Evolutionary conservation across 1,284 basidiomycete genomes (phyloP).

Genomic region (Cryptococcus sp.): DNA sequence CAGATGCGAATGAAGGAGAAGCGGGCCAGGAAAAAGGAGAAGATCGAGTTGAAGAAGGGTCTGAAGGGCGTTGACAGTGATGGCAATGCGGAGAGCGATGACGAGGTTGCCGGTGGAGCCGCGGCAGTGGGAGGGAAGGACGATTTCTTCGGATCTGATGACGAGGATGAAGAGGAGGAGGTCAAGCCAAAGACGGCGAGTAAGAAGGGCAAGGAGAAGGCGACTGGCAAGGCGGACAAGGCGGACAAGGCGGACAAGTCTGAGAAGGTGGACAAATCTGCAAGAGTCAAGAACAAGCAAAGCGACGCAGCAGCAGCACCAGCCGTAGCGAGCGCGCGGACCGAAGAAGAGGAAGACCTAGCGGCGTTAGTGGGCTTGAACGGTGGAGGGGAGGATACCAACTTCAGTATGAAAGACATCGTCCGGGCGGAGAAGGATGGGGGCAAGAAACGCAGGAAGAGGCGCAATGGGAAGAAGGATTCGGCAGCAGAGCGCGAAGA

Average conservation of each 20-base stretch:
- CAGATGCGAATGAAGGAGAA: constrained; percentile 85
- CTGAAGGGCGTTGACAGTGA: constrained; percentile 21
- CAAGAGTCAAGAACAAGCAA: background rate
- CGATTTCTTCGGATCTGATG: constrained; percentile 71
- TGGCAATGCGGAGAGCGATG: constrained; percentile 7
- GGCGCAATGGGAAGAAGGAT: constrained; percentile 56
- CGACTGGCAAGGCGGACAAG: constrained; percentile 11
- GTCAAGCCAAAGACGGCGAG: constrained; percentile 6
- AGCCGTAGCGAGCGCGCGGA: background rate
- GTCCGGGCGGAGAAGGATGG: constrained; percentile 75
- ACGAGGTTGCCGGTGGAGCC: constrained; percentile 1
- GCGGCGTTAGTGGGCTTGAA: constrained; percentile 13
- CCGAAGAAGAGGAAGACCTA: constrained; percentile 2
- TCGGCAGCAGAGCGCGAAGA: constrained; percentile 57
- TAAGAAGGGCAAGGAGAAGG: constrained; percentile 6
- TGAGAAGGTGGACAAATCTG: constrained; percentile 4
- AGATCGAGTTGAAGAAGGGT: constrained; percentile 50
- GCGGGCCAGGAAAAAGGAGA: constrained; percentile 65
- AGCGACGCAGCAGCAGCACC: constrained; percentile 9
- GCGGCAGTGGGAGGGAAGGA: constrained; percentile 54
- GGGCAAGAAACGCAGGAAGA: constrained; percentile 59
- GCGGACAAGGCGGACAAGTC: background rate
- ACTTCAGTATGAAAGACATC: constrained; percentile 91
- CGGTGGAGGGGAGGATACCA: constrained; percentile 20
- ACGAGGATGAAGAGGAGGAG: constrained; percentile 53